phyloP scores from a whole-genome alignment of 2,329 filamentous ascomycete species.

The Coniochaeta ligniaria region DNA sequence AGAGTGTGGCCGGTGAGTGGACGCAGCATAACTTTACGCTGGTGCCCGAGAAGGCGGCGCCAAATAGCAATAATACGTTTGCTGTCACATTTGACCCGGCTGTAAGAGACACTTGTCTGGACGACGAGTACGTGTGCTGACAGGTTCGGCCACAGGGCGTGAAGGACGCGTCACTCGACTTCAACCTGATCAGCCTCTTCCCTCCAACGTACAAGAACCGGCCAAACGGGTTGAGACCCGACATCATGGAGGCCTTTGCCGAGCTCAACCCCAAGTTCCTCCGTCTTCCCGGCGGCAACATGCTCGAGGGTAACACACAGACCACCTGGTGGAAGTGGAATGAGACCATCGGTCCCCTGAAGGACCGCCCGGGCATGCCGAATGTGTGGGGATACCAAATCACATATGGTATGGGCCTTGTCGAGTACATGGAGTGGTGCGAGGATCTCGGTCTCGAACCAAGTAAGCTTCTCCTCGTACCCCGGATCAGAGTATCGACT shows the following conservation, averaged over 20 bases:
- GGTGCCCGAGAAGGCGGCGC: conserved; percentile 34
- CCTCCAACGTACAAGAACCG: conserved; percentile 52
- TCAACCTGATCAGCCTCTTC: conserved; percentile 53
- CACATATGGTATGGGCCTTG: conserved; percentile 53
- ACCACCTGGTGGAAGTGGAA: conserved; percentile 43
- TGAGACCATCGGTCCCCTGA: conserved; percentile 45
- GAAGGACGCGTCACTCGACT: conserved; percentile 37
- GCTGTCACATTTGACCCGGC: conserved; percentile 42
- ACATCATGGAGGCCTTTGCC: conserved; percentile 46
- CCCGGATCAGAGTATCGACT: background rate
- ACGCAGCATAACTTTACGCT: conserved; percentile 43
- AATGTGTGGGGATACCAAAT: conserved; percentile 54
- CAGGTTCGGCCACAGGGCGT: conserved; percentile 19
- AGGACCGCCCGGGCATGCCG: conserved; percentile 45
- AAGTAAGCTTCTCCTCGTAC: conserved; percentile 19
- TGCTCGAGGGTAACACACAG: conserved; percentile 42
- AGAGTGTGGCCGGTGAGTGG: conserved; percentile 33
- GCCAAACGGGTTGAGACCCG: conserved; percentile 49
- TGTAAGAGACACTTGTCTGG: conserved; percentile 10
- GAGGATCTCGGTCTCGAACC: conserved; percentile 52
- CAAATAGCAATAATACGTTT: conserved; percentile 50
- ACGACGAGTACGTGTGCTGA: background rate
- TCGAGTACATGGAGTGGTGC: conserved; percentile 56
- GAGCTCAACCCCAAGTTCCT: conserved; percentile 49
- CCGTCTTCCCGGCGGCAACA: conserved; percentile 60